These are phyloP conservation scores for Curvularia eragrostidis DNA, from an alignment of 2,329 filamentous ascomycete species.

Conservation along the genomic window DNA sequence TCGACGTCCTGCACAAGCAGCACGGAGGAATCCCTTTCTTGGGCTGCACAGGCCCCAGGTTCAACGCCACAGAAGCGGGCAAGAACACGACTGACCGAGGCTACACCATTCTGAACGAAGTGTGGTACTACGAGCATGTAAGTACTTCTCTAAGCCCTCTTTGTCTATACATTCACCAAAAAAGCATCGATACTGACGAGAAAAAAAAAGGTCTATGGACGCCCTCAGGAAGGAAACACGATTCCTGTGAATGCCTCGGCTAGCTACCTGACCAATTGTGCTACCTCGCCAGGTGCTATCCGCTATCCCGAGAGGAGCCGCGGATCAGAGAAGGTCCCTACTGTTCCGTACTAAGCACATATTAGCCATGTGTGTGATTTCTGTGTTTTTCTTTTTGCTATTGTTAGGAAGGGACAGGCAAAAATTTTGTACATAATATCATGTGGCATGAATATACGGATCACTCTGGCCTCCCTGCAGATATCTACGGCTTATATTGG, in stretches of 20 bases:
- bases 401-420: neutral
- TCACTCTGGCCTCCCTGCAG: too few relatives aligned
- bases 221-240: slow-evolving; percentile 60
- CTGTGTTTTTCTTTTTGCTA: neutral
- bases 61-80: slow-evolving; percentile 66
- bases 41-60: slow-evolving; percentile 66
- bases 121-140: slow-evolving; percentile 72
- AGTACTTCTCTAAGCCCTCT: slow-evolving; percentile 3
- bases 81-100: slow-evolving; percentile 63
- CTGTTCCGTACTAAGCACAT: slow-evolving; percentile 30
- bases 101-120: slow-evolving; percentile 64
- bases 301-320: slow-evolving; percentile 61
- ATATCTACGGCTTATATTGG: too few relatives aligned
- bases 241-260: slow-evolving; percentile 58
- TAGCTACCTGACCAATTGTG: slow-evolving; percentile 61
- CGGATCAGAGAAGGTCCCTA: slow-evolving; percentile 46
- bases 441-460: neutral
- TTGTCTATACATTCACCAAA: too few relatives aligned
- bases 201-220: slow-evolving; percentile 53
- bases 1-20: slow-evolving; percentile 57
- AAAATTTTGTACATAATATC: neutral
- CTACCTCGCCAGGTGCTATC: slow-evolving; percentile 60
- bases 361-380: neutral
- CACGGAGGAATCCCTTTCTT: slow-evolving; percentile 66
- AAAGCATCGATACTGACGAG: neutral